Evolutionary conservation across 2,329 filamentous ascomycete genomes (phyloP).

Genomic region (Niveomyces coronatus): DNA sequence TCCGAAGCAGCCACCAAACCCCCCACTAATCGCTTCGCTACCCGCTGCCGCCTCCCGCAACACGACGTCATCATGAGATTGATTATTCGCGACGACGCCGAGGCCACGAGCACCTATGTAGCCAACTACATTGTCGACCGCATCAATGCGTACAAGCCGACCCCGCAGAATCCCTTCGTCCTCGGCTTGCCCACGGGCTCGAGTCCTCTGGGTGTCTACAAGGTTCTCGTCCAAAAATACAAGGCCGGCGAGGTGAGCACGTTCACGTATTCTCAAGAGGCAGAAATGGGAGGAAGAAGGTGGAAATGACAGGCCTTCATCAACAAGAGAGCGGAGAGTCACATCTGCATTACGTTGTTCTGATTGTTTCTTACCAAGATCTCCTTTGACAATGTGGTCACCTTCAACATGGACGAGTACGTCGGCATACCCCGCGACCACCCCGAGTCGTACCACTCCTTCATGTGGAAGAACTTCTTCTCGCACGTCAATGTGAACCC

Average conservation of each 20-base stretch:
- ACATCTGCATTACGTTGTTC: too few relatives aligned
- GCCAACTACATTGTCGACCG: slow-evolving; percentile 75
- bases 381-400: slow-evolving; percentile 80
- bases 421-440: slow-evolving; percentile 75
- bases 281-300: too few relatives aligned
- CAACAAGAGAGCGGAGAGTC: too few relatives aligned
- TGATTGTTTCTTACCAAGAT: slow-evolving; percentile 46
- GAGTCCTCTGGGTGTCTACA: slow-evolving; percentile 69
- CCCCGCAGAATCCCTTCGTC: slow-evolving; percentile 63
- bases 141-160: slow-evolving; percentile 68
- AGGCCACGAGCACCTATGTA: slow-evolving; percentile 62
- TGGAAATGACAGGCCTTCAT: too few relatives aligned
- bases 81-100: slow-evolving; percentile 67
- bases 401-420: slow-evolving; percentile 93
- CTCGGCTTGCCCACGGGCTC: slow-evolving; percentile 77
- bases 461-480: slow-evolving; percentile 93
- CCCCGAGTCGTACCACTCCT: slow-evolving; percentile 78
- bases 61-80: slow-evolving; percentile 53
- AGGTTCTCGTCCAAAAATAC: slow-evolving; percentile 60
- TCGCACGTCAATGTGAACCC: slow-evolving; percentile 74
- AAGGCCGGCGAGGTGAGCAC: slow-evolving; percentile 49
- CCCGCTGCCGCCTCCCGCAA: background rate
- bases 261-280: too few relatives aligned
- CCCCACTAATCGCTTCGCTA: too few relatives aligned
- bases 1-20: slow-evolving; percentile 1